Conservation (phyloP, 2,329 filamentous ascomycete species). For the Colletotrichum tanaceti region DNA sequence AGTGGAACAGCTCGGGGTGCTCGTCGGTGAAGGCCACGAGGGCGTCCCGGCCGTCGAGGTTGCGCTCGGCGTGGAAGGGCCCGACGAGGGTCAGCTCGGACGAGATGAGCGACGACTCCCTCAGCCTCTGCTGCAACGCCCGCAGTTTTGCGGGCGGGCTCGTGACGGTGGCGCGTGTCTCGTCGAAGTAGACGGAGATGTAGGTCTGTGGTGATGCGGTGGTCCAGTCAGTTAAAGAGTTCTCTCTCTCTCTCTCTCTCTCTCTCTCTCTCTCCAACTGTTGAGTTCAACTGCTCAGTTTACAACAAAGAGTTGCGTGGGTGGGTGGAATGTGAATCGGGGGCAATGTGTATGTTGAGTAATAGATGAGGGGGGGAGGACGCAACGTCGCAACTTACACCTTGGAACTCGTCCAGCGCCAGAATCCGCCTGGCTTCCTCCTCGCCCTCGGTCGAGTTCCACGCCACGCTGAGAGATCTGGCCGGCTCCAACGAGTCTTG, state of each 20-base stretch:
- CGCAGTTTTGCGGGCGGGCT: conserved; percentile 40
- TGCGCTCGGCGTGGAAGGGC: conserved; percentile 47
- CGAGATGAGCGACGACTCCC: conserved; percentile 36
- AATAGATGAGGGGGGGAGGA: too few relatives aligned
- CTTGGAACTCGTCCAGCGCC: conserved; percentile 19
- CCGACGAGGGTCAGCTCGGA: conserved; percentile 49
- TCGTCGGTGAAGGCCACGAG: not conserved
- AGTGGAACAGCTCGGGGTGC: conserved; percentile 46
- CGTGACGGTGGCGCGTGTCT: conserved; percentile 52
- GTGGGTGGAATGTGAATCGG: too few relatives aligned
- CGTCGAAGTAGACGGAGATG: conserved; percentile 52
- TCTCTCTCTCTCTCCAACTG: not conserved
- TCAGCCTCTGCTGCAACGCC: conserved; percentile 44
- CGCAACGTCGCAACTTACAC: conserved; percentile 11
- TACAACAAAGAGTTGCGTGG: too few relatives aligned
- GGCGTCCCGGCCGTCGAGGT: not conserved
- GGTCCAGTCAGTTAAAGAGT: not conserved
- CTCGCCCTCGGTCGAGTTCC: conserved; percentile 2
- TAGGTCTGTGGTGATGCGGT: conserved; percentile 46
- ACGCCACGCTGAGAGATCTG: not conserved
- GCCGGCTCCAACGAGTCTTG: conserved; percentile 43
- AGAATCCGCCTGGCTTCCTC: conserved; percentile 42
- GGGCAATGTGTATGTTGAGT: not conserved
- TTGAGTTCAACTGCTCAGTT: too few relatives aligned
- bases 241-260: too few relatives aligned